Percentiles rank a stretch among this genome's conserved stretches.
These are phyloP conservation scores for Agrocybe pediades DNA, from an alignment of 768 basidiomycete species.

Conservation along the genomic window DNA sequence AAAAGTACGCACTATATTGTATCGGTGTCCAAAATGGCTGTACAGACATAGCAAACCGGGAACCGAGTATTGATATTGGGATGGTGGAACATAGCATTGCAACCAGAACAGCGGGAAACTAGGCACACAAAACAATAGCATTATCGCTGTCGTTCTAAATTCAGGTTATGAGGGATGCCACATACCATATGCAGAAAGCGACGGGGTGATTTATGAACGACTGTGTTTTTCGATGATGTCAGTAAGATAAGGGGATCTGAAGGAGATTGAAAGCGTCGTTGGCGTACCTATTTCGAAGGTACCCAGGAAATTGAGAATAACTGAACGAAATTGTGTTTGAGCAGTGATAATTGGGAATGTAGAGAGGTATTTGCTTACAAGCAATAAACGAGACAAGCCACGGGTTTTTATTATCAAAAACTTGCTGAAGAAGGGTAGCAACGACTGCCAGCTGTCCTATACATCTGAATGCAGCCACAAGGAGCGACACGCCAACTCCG, in stretches of 20 bases:
- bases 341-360: neutral
- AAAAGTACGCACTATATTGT: constrained; percentile 64
- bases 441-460: constrained; percentile 78
- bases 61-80: constrained; percentile 77
- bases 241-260: neutral
- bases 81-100: constrained; percentile 78
- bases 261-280: neutral
- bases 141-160: neutral
- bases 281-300: constrained; percentile 73
- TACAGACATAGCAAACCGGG: constrained; percentile 73
- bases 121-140: neutral
- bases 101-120: constrained; percentile 69
- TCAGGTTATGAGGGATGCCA: too few species aligned
- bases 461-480: constrained; percentile 74
- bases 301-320: constrained; percentile 73
- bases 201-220: constrained; percentile 77
- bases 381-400: constrained; percentile 77
- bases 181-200: constrained; percentile 74
- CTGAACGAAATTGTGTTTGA: constrained; percentile 29
- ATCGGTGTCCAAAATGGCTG: constrained; percentile 84
- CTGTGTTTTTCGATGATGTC: constrained; percentile 41
- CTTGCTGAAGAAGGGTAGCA: constrained; percentile 65
- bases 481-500: constrained; percentile 66
- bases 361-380: constrained; percentile 43
- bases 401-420: constrained; percentile 75